Percentiles rank a stretch among this genome's conserved stretches.
phyloP scores from a whole-genome alignment of 352 stramenopile genomes.

The Plasmopara halstedii region DNA sequence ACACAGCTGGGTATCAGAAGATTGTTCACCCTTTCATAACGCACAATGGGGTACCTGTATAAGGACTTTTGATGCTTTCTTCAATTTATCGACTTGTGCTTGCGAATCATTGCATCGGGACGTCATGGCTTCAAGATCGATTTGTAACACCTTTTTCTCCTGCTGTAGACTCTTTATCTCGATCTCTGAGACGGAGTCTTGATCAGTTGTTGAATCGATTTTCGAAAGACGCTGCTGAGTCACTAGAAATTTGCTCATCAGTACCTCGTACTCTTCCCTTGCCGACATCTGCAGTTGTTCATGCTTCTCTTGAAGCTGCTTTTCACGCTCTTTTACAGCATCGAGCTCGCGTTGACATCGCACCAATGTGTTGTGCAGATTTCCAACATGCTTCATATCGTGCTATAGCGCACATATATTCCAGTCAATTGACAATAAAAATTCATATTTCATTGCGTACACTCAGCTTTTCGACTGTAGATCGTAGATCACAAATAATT shows the following conservation, averaged over 20 bases:
- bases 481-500: slow-evolving; percentile 48
- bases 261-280: slow-evolving; percentile 12
- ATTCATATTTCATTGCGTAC: slow-evolving; percentile 22
- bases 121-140: slow-evolving; percentile 4
- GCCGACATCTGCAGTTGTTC: slow-evolving; percentile 31
- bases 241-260: slow-evolving; percentile 51
- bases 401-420: too few relatives aligned
- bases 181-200: slow-evolving; percentile 12
- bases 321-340: slow-evolving; percentile 37
- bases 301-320: slow-evolving; percentile 41
- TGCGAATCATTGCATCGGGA: slow-evolving; percentile 11
- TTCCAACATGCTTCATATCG: slow-evolving; percentile 36
- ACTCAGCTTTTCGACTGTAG: slow-evolving; percentile 40
- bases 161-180: slow-evolving; percentile 10
- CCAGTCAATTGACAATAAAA: too few relatives aligned
- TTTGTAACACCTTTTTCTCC: slow-evolving; percentile 15
- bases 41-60: neutral
- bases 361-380: slow-evolving; percentile 39
- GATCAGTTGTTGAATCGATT: slow-evolving; percentile 14
- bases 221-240: slow-evolving; percentile 46
- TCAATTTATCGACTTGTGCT: slow-evolving; percentile 6
- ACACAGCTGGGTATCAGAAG: too few relatives aligned
- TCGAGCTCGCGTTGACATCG: slow-evolving; percentile 47
- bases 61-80: slow-evolving; percentile 13
- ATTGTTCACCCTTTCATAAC: neutral